phyloP scores from a whole-genome alignment of 148 eudicot genomes.

The Vaccinium myrtillus region DNA sequence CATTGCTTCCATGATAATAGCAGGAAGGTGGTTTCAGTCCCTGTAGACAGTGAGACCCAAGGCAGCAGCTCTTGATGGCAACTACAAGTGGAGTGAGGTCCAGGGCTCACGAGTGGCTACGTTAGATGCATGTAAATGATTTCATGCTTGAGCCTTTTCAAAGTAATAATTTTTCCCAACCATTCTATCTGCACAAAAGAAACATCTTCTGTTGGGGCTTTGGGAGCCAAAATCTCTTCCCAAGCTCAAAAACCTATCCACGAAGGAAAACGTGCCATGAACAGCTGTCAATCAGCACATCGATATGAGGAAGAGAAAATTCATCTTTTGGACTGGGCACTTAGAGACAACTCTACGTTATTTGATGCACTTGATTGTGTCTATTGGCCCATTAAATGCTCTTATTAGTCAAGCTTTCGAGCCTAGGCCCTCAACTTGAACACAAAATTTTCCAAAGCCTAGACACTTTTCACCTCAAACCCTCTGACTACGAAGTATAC shows the following conservation, averaged over 20 bases:
- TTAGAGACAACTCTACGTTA: neutral
- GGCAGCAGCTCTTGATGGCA: neutral
- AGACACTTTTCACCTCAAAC: neutral
- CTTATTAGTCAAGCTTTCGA: neutral
- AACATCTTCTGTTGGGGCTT: neutral
- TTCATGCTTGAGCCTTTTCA: neutral
- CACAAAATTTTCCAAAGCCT: neutral
- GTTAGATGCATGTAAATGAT: neutral
- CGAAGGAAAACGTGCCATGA: neutral
- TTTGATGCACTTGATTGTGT: neutral
- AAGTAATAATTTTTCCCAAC: neutral
- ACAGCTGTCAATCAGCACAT: neutral
- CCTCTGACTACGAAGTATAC: neutral
- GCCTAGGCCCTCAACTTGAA: neutral
- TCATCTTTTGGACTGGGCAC: neutral
- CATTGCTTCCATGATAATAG: neutral
- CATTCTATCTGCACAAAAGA: neutral
- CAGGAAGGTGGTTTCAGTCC: neutral
- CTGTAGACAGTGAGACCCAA: neutral
- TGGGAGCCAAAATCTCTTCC: neutral
- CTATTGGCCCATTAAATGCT: neutral
- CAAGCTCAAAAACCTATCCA: neutral
- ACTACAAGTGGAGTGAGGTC: neutral
- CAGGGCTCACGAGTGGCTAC: neutral
- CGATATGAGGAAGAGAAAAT: neutral